Base-by-base conservation (phyloP, 1,139 yeast genomes). In the Pichia sp. region DNA sequence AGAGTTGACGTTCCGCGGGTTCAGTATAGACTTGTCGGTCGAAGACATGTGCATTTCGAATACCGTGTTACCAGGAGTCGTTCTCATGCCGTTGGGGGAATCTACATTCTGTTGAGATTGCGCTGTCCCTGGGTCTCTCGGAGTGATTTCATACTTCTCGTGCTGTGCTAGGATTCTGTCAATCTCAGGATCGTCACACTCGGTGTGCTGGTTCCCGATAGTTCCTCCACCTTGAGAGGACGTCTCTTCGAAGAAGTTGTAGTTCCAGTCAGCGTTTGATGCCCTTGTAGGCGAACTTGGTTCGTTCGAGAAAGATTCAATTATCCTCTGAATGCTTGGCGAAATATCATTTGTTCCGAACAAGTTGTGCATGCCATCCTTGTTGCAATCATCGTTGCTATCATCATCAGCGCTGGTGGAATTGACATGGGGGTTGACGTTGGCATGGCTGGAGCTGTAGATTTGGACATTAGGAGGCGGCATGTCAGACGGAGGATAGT, bases 251-350 rank as follows among this genome's bases (percentile, higher is more conserved):
- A 68, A 69, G 42, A 69, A 60, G 41, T 65, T 62, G 48, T 62
- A 60, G 52, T 66, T 65, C 71, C 71, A 67, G 30, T 64, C 63
- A 38, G 56, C 60, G 38, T 51, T 55, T 12, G 63, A 55, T 3
- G 58, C 55, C 46, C 61, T 61, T n/a, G 61, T 52, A n/a, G 70
- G 69, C 3, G 69, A 65, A 2, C 61, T 61, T 10, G 64, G 60
- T 53, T 61, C 59, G 20, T 51, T 50, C 10, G 67, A 58, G 40
- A 68, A 65, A 3, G 71, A 67, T 43, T 68, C 70, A 27, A 68
- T 62, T 5, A 68, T 62, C 31, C 65, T 61, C 54, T 65, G 69
- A 31, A 68, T 63, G 38, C 68, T 64, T 16, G 71, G 71, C 5
- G 71, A 67, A 17, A 66, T 63, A 12, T 65, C 67, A 14, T 49